These are phyloP conservation scores for Lachancea sp. DNA, from an alignment of 805 yeast genomes.

Conservation along the genomic window DNA sequence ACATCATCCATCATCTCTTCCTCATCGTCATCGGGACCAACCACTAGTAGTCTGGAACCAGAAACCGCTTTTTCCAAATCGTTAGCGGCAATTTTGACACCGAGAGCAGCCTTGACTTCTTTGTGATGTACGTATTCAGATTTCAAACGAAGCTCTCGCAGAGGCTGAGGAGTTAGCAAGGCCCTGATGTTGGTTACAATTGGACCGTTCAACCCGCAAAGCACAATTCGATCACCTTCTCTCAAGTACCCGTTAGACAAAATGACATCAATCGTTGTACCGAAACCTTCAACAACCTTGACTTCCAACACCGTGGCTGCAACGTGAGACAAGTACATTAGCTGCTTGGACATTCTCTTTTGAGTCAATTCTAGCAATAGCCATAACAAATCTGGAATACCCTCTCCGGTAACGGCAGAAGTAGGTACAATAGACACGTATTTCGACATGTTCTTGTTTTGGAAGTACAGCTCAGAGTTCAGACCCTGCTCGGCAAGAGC, in stretches of 20 bases:
- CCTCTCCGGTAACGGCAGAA: constrained; percentile 98
- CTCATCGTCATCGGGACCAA: constrained; percentile 96
- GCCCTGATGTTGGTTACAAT: constrained; percentile 96
- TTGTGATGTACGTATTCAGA: constrained; percentile 96
- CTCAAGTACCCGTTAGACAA: constrained; percentile 91
- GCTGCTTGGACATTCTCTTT: constrained; percentile 97
- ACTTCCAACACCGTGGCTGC: constrained; percentile 98
- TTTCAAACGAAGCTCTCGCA: constrained; percentile 91
- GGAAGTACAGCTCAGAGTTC: constrained; percentile 93
- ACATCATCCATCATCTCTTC: constrained; percentile 97
- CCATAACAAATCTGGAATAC: constrained; percentile 98
- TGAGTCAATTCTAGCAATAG: constrained; percentile 91
- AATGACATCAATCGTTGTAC: constrained; percentile 97
- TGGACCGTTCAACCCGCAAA: constrained; percentile 98
- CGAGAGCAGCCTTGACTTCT: constrained; percentile 97
- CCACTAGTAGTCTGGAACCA: constrained; percentile 92
- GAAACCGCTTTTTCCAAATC: constrained; percentile 98
- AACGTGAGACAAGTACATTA: constrained; percentile 82
- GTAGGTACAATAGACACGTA: constrained; percentile 97
- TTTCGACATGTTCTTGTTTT: constrained; percentile 88
- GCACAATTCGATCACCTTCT: constrained; percentile 92
- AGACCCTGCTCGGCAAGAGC: constrained; percentile 97
- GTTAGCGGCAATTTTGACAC: constrained; percentile 97
- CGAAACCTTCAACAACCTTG: constrained; percentile 96
- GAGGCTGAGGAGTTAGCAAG: constrained; percentile 92